phyloP scores from a whole-genome alignment of 345 rosid genomes.

The Eutrema yunnanense region DNA sequence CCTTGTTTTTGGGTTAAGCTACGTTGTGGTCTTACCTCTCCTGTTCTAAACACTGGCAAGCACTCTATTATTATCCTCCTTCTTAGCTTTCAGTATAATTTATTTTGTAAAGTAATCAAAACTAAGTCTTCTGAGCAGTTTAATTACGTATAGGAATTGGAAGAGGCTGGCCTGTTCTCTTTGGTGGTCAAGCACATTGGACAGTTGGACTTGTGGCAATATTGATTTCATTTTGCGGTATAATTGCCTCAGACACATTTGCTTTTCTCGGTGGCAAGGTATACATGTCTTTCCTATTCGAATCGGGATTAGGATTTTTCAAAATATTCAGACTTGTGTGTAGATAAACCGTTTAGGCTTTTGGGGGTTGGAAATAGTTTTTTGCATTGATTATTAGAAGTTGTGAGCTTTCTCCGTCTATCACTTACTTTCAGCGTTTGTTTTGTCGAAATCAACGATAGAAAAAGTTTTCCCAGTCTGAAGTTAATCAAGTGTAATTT shows the following conservation, averaged over 20 bases:
- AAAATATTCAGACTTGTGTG: background rate
- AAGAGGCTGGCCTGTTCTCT: conserved; percentile 63
- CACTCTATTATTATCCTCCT: conserved; percentile 16
- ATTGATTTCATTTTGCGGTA: conserved; percentile 70
- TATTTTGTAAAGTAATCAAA: background rate
- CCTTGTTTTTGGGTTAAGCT: conserved; percentile 98
- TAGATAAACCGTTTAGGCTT: background rate
- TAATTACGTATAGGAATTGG: conserved; percentile 52
- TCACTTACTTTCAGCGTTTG: background rate
- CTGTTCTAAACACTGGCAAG: conserved; percentile 82
- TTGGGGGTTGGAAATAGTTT: background rate
- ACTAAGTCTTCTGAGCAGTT: conserved; percentile 19
- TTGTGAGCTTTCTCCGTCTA: background rate
- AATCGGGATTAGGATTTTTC: background rate
- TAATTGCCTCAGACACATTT: conserved; percentile 86
- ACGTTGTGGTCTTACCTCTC: conserved; percentile 73
- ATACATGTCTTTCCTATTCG: background rate
- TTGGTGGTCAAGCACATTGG: conserved; percentile 93
- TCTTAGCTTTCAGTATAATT: background rate
- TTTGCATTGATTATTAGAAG: background rate
- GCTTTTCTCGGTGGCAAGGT: conserved; percentile 96
- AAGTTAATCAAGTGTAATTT: background rate
- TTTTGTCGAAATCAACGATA: background rate
- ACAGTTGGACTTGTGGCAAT: conserved; percentile 91
- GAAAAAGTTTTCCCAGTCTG: background rate